These are phyloP conservation scores for Handroanthus guayacan DNA, from an alignment of 257 asterid species.

Conservation along the genomic window DNA sequence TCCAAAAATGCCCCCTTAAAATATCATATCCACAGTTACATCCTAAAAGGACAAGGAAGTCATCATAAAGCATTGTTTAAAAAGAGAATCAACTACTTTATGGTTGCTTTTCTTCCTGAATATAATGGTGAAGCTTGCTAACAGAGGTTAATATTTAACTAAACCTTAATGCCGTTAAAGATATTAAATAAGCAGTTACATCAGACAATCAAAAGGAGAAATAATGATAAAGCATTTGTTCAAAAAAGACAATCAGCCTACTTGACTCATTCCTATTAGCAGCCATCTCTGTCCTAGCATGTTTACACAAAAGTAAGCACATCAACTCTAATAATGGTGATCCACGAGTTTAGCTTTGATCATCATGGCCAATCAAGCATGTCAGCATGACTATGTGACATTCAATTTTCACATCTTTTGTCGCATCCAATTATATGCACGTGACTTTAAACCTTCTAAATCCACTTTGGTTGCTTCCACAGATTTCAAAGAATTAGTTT, in stretches of 20 bases:
- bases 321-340: background rate
- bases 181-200: background rate
- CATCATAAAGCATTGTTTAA: background rate
- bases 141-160: background rate
- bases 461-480: background rate
- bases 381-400: background rate
- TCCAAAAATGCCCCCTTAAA: background rate
- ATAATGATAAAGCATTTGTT: too few species aligned
- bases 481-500: background rate
- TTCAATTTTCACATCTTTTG: background rate
- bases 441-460: background rate
- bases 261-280: background rate
- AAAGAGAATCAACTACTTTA: background rate
- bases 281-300: background rate
- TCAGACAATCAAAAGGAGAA: background rate
- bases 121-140: background rate
- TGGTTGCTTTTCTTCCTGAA: background rate
- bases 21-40: background rate
- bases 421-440: background rate
- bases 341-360: slow-evolving; percentile 7
- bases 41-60: background rate
- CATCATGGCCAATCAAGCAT: slow-evolving; percentile 14
- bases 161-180: background rate
- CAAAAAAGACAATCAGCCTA: background rate
- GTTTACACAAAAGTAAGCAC: background rate